Percentiles rank a stretch among this genome's conserved stretches.
These are phyloP conservation scores for Thraustotheca clavata DNA, from an alignment of 352 stramenopile genomes.

Conservation along the genomic window DNA sequence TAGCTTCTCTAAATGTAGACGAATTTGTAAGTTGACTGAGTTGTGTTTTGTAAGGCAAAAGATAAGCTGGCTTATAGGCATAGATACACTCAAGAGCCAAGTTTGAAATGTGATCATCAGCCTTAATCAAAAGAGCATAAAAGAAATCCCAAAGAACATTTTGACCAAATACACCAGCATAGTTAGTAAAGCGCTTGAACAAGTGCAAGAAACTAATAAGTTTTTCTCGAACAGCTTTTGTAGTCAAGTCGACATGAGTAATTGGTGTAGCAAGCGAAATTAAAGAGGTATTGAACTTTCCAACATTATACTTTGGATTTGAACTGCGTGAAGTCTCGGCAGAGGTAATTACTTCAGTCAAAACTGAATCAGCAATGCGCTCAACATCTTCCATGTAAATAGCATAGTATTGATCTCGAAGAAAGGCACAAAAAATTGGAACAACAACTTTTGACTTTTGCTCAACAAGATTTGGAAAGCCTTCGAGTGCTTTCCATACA, in stretches of 20 bases:
- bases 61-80: slow-evolving; percentile 70
- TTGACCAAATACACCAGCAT: slow-evolving; percentile 79
- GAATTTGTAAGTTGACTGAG: slow-evolving; percentile 75
- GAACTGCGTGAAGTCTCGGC: not conserved
- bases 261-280: not conserved
- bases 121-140: slow-evolving; percentile 85
- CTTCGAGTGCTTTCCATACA: slow-evolving; percentile 72
- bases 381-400: slow-evolving; percentile 70
- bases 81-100: slow-evolving; percentile 82
- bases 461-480: slow-evolving; percentile 66
- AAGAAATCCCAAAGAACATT: slow-evolving; percentile 71
- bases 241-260: slow-evolving; percentile 34
- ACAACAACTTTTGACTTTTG: slow-evolving; percentile 82
- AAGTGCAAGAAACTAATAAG: slow-evolving; percentile 75
- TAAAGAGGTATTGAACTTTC: not conserved
- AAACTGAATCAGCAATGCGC: slow-evolving; percentile 29
- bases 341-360: not conserved
- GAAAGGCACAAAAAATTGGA: slow-evolving; percentile 72
- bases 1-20: slow-evolving; percentile 80
- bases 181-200: slow-evolving; percentile 78
- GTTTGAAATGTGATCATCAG: slow-evolving; percentile 80
- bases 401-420: slow-evolving; percentile 66
- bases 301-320: slow-evolving; percentile 16
- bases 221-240: slow-evolving; percentile 69
- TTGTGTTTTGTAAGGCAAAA: slow-evolving; percentile 80